Evolutionary conservation across 345 rosid genomes (phyloP).

Genomic region (Odontarrhena argentea): DNA sequence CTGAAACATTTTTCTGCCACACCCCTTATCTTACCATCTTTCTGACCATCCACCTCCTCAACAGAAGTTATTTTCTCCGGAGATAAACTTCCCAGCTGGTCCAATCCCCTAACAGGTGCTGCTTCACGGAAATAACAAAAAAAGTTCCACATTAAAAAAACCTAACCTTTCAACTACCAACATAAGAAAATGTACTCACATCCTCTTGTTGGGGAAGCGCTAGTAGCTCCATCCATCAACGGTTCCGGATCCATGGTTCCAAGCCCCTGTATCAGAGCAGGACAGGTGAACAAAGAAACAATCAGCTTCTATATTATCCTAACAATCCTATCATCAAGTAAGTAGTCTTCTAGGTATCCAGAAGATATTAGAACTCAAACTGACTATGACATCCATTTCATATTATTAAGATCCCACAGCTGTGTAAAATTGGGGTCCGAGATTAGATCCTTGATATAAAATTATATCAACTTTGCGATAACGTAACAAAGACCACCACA

Average conservation of each 20-base stretch:
- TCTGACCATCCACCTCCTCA: slow-evolving; percentile 49
- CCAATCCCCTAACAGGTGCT: slow-evolving; percentile 50
- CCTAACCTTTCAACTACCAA: background rate
- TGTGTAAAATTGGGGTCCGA: background rate
- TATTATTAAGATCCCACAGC: background rate
- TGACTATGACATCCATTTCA: slow-evolving; percentile 6
- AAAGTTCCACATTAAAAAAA: slow-evolving; percentile 1
- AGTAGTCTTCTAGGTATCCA: background rate
- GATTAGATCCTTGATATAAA: background rate
- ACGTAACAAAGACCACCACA: slow-evolving; percentile 5
- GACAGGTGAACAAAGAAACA: slow-evolving; percentile 4
- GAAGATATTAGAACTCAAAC: slow-evolving; percentile 1
- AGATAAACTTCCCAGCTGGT: slow-evolving; percentile 45
- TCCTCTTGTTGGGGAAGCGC: slow-evolving; percentile 20
- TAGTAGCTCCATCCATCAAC: slow-evolving; percentile 32
- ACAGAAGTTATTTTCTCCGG: slow-evolving; percentile 44
- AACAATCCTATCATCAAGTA: slow-evolving; percentile 18
- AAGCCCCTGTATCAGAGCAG: slow-evolving; percentile 22
- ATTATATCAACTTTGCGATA: slow-evolving; percentile 14
- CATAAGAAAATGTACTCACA: slow-evolving; percentile 21
- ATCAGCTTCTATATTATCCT: slow-evolving; percentile 18
- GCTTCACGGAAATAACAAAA: slow-evolving; percentile 14
- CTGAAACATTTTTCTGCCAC: slow-evolving; percentile 44
- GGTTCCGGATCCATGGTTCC: slow-evolving; percentile 27
- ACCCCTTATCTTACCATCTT: slow-evolving; percentile 74